Percentiles rank a stretch among this genome's conserved stretches.
Conservation (phyloP, 805 yeast species). For the Tetrapisispora iriomotensis region DNA sequence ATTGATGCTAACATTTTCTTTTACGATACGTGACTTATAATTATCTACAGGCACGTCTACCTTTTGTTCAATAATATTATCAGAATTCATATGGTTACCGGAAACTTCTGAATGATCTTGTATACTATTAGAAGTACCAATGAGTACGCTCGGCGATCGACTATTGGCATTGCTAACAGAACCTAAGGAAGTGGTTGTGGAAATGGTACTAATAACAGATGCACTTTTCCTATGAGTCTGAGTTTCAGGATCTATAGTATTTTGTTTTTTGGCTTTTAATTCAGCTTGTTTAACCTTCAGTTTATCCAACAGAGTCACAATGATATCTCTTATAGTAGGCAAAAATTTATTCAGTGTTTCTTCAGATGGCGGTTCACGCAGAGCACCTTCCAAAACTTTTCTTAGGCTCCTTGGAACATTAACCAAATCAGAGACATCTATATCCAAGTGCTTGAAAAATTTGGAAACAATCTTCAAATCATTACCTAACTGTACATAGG, state of each 20-base stretch:
- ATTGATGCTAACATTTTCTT: too few relatives aligned
- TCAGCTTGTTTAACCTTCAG: slow-evolving; percentile 69
- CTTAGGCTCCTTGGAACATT: slow-evolving; percentile 83
- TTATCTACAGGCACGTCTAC: too few relatives aligned
- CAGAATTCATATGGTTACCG: too few relatives aligned
- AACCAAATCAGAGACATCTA: slow-evolving; percentile 74
- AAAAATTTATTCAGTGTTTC: slow-evolving; percentile 68
- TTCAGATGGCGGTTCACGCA: slow-evolving; percentile 77
- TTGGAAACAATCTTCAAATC: slow-evolving; percentile 82
- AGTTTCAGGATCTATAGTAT: slow-evolving; percentile 1
- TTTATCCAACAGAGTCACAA: slow-evolving; percentile 68
- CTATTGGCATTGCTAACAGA: not conserved
- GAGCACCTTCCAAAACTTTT: slow-evolving; percentile 71
- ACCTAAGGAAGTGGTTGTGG: slow-evolving; percentile 1
- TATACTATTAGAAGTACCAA: not conserved
- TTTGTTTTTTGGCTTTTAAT: slow-evolving; percentile 20
- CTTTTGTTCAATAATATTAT: too few relatives aligned
- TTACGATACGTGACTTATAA: too few relatives aligned
- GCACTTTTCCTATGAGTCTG: slow-evolving; percentile 3
- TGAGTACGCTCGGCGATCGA: not conserved
- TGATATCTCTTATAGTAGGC: slow-evolving; percentile 78
- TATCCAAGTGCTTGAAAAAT: slow-evolving; percentile 68
- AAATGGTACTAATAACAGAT: slow-evolving; percentile 5
- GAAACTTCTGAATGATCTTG: not conserved
- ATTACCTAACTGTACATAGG: slow-evolving; percentile 85